Percentiles rank a stretch among this genome's conserved stretches.
phyloP scores from a whole-genome alignment of 2,329 filamentous ascomycete genomes.

The Berkeleyomyces basicola region DNA sequence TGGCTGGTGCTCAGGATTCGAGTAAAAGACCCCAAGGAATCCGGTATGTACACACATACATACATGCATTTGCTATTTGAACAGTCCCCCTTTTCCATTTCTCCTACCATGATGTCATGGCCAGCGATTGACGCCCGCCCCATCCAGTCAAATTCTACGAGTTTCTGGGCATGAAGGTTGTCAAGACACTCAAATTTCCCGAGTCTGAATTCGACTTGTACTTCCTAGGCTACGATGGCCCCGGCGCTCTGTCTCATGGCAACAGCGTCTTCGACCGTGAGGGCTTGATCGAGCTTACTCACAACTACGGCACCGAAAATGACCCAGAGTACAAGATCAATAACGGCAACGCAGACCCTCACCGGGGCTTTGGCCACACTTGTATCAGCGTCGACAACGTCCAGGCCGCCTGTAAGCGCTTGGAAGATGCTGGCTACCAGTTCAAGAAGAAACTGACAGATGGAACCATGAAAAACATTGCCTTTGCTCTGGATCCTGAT shows the following conservation, averaged over 20 bases:
- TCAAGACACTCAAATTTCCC: conserved; percentile 67
- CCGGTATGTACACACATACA: conserved; percentile 29
- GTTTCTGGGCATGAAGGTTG: conserved; percentile 69
- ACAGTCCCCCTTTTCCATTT: not conserved
- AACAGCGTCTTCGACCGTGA: conserved; percentile 65
- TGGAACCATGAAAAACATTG: conserved; percentile 73
- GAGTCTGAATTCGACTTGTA: conserved; percentile 91
- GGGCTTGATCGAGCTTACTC: conserved; percentile 73
- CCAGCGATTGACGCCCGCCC: conserved; percentile 5
- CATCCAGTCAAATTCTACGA: conserved; percentile 74
- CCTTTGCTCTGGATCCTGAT: conserved; percentile 79
- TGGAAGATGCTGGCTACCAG: conserved; percentile 77
- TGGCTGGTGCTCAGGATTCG: conserved; percentile 46
- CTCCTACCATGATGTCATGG: not conserved
- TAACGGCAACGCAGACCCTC: conserved; percentile 83
- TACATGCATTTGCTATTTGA: not conserved
- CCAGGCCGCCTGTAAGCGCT: conserved; percentile 72
- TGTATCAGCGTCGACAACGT: conserved; percentile 73
- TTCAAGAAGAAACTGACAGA: conserved; percentile 94
- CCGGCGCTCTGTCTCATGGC: conserved; percentile 55
- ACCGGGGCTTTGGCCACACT: conserved; percentile 71
- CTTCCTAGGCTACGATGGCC: conserved; percentile 78
- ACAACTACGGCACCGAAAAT: conserved; percentile 76
- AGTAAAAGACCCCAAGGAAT: conserved; percentile 82
- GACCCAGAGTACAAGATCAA: conserved; percentile 65